phyloP scores from a whole-genome alignment of 352 stramenopile species.

The Phytopythium ostracodes region DNA sequence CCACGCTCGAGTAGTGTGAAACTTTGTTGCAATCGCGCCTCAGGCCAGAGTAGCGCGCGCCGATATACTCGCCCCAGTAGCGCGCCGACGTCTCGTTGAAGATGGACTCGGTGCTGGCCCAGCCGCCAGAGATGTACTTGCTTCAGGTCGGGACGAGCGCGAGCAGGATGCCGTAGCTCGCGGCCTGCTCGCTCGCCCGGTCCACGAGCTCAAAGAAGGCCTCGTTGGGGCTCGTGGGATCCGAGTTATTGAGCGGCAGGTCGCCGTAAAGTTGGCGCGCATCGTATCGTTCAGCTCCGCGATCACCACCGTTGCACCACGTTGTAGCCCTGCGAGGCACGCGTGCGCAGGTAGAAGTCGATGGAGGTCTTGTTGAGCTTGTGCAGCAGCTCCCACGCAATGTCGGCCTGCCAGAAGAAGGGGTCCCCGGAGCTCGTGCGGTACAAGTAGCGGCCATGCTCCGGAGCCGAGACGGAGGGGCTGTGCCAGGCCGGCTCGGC shows the following conservation, averaged over 20 bases:
- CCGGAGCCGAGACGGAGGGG: conserved; percentile 14
- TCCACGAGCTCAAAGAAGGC: conserved; percentile 20
- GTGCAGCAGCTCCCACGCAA: conserved; percentile 18
- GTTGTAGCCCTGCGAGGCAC: conserved; percentile 20
- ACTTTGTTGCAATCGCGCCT: too few relatives aligned
- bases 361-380: conserved; percentile 26
- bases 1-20: too few relatives aligned
- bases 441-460: conserved; percentile 15
- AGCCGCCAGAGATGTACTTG: conserved; percentile 14
- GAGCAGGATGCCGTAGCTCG: conserved; percentile 20
- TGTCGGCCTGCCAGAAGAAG: conserved; percentile 25
- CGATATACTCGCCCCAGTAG: conserved; percentile 10
- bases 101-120: conserved; percentile 5
- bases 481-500: conserved; percentile 16
- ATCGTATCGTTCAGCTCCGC: conserved; percentile 22
- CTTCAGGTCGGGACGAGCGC: conserved; percentile 13
- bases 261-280: conserved; percentile 23
- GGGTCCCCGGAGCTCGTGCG: conserved; percentile 14
- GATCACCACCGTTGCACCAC: conserved; percentile 23
- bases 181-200: conserved; percentile 16
- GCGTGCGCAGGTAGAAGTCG: conserved; percentile 23
- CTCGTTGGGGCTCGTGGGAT: conserved; percentile 18
- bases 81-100: conserved; percentile 7
- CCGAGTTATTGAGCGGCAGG: conserved; percentile 22
- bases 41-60: too few relatives aligned